Evolutionary conservation across 1,284 basidiomycete species (phyloP).

Genomic region (Microbotryum lychnidis-dioicae): DNA sequence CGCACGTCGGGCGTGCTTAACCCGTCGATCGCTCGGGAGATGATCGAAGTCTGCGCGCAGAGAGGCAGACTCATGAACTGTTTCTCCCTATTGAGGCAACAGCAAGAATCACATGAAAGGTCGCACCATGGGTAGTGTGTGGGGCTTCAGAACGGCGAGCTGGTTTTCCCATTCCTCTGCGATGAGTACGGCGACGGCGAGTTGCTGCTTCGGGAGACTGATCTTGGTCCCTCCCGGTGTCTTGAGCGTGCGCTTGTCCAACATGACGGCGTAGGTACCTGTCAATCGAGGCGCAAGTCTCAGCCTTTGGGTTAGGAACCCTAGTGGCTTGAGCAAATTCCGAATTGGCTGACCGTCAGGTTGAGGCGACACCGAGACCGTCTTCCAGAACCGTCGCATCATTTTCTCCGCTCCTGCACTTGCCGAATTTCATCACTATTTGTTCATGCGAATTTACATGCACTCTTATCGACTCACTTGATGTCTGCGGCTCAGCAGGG

Average conservation of each 20-base stretch:
- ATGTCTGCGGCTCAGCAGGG: conserved; percentile 22
- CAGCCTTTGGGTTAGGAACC: not conserved
- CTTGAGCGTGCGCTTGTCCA: conserved; percentile 78
- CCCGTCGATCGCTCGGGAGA: conserved; percentile 78
- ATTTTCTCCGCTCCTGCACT: conserved; percentile 69
- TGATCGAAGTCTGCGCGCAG: conserved; percentile 65
- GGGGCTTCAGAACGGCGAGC: conserved; percentile 72
- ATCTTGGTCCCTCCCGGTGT: conserved; percentile 75
- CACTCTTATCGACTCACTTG: conserved; percentile 2
- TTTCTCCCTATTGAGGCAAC: no score
- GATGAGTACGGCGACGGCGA: conserved; percentile 63
- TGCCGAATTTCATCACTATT: not conserved
- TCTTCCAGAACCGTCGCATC: conserved; percentile 83
- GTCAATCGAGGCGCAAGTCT: not conserved
- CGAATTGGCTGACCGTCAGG: conserved; percentile 40
- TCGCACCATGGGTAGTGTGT: conserved; percentile 79
- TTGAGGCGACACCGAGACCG: conserved; percentile 59
- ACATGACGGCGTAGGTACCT: conserved; percentile 57
- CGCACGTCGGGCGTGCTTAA: conserved; percentile 54
- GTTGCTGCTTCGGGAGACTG: conserved; percentile 61
- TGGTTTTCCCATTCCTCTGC: conserved; percentile 97
- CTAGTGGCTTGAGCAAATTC: not conserved
- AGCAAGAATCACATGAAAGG: not conserved
- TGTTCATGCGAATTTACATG: no score
- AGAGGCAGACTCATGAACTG: not conserved